Conservation (phyloP, 1,284 basidiomycete genomes). For the Grifola frondosa region DNA sequence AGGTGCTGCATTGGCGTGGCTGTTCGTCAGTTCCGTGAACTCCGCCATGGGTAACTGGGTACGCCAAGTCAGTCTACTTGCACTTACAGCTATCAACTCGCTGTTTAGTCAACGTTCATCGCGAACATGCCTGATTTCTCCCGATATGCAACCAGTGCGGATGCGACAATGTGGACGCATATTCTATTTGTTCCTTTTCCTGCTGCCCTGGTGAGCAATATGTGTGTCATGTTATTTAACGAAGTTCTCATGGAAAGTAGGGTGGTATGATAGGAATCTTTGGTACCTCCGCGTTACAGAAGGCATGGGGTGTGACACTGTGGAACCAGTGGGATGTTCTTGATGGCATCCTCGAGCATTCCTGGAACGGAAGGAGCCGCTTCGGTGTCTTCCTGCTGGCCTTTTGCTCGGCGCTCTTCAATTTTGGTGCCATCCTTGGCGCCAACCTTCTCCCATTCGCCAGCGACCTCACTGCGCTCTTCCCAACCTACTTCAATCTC, state of each 20-base stretch:
- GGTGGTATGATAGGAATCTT: slow-evolving; percentile 27
- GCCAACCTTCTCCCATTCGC: slow-evolving; percentile 30
- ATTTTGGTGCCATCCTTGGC: slow-evolving; percentile 44
- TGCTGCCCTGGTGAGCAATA: slow-evolving; percentile 18
- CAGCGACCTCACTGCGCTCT: slow-evolving; percentile 37
- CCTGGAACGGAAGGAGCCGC: slow-evolving; percentile 17
- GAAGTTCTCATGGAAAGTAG: slow-evolving; percentile 2
- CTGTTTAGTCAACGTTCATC: slow-evolving; percentile 29
- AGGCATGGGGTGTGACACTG: slow-evolving; percentile 23
- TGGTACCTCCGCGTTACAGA: slow-evolving; percentile 22
- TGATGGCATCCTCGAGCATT: slow-evolving; percentile 25
- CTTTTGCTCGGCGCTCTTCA: slow-evolving; percentile 42
- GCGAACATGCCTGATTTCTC: slow-evolving; percentile 38
- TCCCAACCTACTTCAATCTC: slow-evolving; percentile 42
- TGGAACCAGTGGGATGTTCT: slow-evolving; percentile 28
- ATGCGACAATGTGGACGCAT: slow-evolving; percentile 25
- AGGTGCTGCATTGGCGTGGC: slow-evolving; percentile 36
- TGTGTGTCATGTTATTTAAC: background rate
- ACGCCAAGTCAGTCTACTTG: background rate
- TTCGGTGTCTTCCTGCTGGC: slow-evolving; percentile 46
- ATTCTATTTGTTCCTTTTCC: slow-evolving; percentile 25
- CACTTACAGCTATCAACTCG: background rate
- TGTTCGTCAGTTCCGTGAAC: slow-evolving; percentile 42
- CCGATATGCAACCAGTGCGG: slow-evolving; percentile 19
- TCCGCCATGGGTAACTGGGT: slow-evolving; percentile 40